Conservation (phyloP, 2,329 filamentous ascomycete species). For the Fusarium tjaetaba region DNA sequence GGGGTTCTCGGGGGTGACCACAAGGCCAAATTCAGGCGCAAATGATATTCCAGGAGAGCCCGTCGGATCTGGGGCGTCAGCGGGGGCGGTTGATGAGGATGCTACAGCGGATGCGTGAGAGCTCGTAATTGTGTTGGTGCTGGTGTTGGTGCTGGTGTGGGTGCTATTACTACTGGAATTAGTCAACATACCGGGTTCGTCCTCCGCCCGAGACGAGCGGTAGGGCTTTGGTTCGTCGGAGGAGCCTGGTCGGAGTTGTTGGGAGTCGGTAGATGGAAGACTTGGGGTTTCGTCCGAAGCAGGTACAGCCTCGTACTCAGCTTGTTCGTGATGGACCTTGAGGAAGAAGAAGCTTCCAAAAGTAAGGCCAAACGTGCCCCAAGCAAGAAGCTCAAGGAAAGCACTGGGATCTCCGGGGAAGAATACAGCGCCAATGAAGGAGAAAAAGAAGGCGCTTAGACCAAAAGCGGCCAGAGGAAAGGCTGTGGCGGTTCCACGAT, state of each 20-base stretch:
- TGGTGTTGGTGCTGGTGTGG: conserved; percentile 43
- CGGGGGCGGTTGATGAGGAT: conserved; percentile 26
- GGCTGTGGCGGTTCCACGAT: conserved; percentile 92
- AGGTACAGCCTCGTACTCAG: conserved; percentile 68
- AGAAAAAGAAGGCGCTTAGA: conserved; percentile 96
- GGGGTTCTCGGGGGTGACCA: conserved; percentile 38
- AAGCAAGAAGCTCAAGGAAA: conserved; percentile 82
- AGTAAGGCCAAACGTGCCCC: conserved; percentile 80
- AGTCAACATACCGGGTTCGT: conserved; percentile 74
- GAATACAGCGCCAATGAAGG: conserved; percentile 76
- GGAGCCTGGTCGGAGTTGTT: conserved; percentile 54
- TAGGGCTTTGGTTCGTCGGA: conserved; percentile 55
- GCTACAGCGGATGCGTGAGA: conserved; percentile 32
- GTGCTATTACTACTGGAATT: conserved; percentile 45
- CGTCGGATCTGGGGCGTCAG: conserved; percentile 31
- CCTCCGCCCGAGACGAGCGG: conserved; percentile 51
- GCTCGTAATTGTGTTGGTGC: conserved; percentile 41
- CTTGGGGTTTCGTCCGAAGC: conserved; percentile 34
- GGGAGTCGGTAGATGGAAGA: conserved; percentile 40
- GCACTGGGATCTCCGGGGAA: conserved; percentile 86
- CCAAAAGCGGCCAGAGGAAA: conserved; percentile 94
- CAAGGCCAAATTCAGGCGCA: conserved; percentile 43
- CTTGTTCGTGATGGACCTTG: conserved; percentile 70
- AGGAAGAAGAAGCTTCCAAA: conserved; percentile 87
- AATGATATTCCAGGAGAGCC: conserved; percentile 40